Evolutionary conservation across 2,329 filamentous ascomycete species (phyloP).

Genomic region (Didymella sp.): DNA sequence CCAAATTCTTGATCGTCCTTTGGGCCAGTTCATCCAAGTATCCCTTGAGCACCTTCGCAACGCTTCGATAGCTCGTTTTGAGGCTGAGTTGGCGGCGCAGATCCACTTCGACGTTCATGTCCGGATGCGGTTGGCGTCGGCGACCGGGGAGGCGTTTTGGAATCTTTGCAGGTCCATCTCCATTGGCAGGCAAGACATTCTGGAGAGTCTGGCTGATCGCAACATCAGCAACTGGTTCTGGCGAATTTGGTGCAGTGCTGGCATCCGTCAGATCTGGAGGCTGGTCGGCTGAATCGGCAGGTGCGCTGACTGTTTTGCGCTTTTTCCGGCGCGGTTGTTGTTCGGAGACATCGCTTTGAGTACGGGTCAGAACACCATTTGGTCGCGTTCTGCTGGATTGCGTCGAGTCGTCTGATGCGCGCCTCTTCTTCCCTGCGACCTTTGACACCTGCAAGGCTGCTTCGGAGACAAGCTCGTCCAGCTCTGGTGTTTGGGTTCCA

Average conservation of each 20-base stretch:
- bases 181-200: conserved; percentile 45
- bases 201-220: conserved; percentile 42
- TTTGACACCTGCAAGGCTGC: conserved; percentile 31
- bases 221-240: conserved; percentile 46
- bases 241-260: conserved; percentile 46
- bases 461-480: conserved; percentile 28
- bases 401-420: conserved; percentile 44
- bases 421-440: conserved; percentile 40
- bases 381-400: conserved; percentile 43
- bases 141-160: conserved; percentile 52
- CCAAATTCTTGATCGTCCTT: conserved; percentile 64
- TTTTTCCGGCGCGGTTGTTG: conserved; percentile 47
- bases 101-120: conserved; percentile 55
- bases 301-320: conserved; percentile 41
- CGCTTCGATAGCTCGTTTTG: conserved; percentile 68
- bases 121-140: conserved; percentile 56
- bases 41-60: conserved; percentile 69
- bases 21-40: conserved; percentile 71
- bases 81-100: conserved; percentile 68
- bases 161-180: conserved; percentile 47
- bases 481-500: conserved; percentile 37
- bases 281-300: conserved; percentile 39
- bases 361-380: conserved; percentile 46
- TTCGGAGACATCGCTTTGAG: conserved; percentile 47
- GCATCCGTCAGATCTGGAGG: conserved; percentile 48